A percentile compares a stretch with the other conserved stretches of the same genome.
These are phyloP conservation scores for Amphirosellinia nigrospora DNA, from an alignment of 495 filamentous ascomycete species.

Conservation along the genomic window DNA sequence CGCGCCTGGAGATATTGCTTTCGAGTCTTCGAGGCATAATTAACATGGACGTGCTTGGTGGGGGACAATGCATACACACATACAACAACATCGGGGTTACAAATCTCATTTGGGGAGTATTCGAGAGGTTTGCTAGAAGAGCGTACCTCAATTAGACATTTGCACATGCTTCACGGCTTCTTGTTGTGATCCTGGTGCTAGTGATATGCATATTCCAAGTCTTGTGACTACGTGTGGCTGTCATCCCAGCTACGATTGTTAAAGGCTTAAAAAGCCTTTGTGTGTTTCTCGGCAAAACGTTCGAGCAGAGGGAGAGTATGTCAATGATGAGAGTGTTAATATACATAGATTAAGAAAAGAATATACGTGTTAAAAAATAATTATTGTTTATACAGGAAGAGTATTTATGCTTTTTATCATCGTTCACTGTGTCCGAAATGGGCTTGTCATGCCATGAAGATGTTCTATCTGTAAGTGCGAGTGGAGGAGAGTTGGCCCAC, in stretches of 20 bases:
- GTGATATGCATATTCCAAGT: slow-evolving; percentile 15
- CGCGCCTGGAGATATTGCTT: slow-evolving; percentile 8
- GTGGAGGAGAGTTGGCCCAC: slow-evolving; percentile 1
- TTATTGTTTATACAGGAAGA: neutral
- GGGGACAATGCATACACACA: slow-evolving; percentile 14
- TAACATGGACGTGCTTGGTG: slow-evolving; percentile 15
- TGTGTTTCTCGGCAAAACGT: neutral
- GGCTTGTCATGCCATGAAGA: neutral
- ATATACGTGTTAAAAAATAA: neutral
- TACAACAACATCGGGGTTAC: slow-evolving; percentile 18
- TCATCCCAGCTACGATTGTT: neutral
- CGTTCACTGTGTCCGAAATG: neutral
- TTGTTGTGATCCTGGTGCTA: slow-evolving; percentile 14
- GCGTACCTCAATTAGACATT: slow-evolving; percentile 28
- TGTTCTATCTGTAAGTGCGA: too few species aligned
- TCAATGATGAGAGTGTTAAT: neutral
- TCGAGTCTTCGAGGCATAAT: slow-evolving; percentile 5
- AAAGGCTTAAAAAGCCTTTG: neutral
- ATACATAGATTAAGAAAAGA: neutral
- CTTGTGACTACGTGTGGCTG: neutral
- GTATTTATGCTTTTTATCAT: neutral
- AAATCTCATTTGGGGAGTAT: slow-evolving; percentile 12
- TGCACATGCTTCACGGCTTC: slow-evolving; percentile 24
- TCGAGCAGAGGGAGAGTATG: neutral
- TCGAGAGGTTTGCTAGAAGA: slow-evolving; percentile 27